Base-by-base conservation (phyloP, 1,139 yeast genomes). In the Blastobotrys apis region DNA sequence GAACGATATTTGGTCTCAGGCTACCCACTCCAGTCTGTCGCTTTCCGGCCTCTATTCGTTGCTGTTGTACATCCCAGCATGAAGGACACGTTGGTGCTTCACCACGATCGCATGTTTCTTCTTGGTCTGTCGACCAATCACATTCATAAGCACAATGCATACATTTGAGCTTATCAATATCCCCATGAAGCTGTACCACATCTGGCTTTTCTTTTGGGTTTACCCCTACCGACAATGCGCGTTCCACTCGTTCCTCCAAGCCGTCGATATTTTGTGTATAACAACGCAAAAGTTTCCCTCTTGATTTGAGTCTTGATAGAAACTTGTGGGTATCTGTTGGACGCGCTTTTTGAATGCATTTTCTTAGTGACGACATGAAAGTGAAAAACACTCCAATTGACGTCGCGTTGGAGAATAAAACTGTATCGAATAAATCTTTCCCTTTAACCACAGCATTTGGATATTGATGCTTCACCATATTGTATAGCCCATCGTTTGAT, bases 151-250 rank as follows among this genome's bases (percentile, higher is more conserved):
- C 74, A 62, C 97, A 92, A 40, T 72, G 71, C 9, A 87, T 81
- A 60, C 96, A 87, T 21, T 81, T 69, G 45, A 92, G 68, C 44
- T 75, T 73, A 58, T 85, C 86, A 43, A 92, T 69, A 62, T 87
- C 90, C 1, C 98, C 98, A 59, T 92, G 98, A 33, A 92, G 69
- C 63, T 87, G 97, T 9, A 90, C 81, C 16, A 86, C 95, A 54
- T 87, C 90, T 12, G 45, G 48, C 15, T 42, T 42, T 16, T 16
- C 25, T 27, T 44, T 44, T 10, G 41, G 38, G 27, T 44, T 26
- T 17, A 41, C 39, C 19, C 48, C 48, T 19, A 44, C 19, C 8
- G 45, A 26, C 26, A 44, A 30, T n/a, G 41, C 20, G 12, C 25
- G 44, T 79, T 65, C 69, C 10, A 49, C 70, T 53, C 56, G 57